phyloP scores from a whole-genome alignment of 495 filamentous ascomycete species.

The Poronia punctata region DNA sequence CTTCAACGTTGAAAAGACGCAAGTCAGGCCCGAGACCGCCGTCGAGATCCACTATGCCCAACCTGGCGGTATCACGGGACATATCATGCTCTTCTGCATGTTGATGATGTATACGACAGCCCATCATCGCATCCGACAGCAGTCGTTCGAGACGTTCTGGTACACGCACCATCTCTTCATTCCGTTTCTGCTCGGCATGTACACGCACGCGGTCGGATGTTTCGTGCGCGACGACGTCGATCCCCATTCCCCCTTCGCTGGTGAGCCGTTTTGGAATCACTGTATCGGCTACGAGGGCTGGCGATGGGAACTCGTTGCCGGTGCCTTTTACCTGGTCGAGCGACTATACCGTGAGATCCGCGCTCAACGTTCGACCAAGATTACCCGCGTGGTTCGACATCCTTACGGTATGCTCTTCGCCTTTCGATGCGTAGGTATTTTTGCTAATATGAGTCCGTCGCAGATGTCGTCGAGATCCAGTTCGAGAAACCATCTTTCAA shows the following conservation, averaged over 20 bases:
- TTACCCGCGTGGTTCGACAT: conserved; percentile 89
- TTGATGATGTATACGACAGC: conserved; percentile 96
- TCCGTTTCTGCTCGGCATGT: conserved; percentile 86
- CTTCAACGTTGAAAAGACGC: conserved; percentile 85
- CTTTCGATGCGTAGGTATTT: background rate
- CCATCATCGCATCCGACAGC: conserved; percentile 87
- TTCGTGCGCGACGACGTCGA: conserved; percentile 76
- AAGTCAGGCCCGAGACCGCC: conserved; percentile 72
- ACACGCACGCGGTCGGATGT: conserved; percentile 92
- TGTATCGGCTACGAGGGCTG: conserved; percentile 95
- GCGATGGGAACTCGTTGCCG: conserved; percentile 93
- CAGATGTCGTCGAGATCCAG: conserved; percentile 94
- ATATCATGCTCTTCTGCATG: conserved; percentile 99
- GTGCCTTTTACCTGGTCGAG: conserved; percentile 77
- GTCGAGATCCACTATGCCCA: conserved; percentile 91
- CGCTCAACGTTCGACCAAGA: conserved; percentile 71
- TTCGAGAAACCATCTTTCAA: conserved; percentile 93
- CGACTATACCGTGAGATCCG: conserved; percentile 90
- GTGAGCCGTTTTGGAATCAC: conserved; percentile 75
- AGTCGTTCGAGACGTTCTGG: conserved; percentile 98
- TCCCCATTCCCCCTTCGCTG: conserved; percentile 78
- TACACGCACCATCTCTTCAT: conserved; percentile 98
- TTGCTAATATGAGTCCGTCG: conserved; percentile 27
- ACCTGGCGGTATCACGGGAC: conserved; percentile 87
- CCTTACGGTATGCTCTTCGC: conserved; percentile 69